Base-by-base conservation (phyloP, 805 yeast genomes). In the Starmerella sp. region DNA sequence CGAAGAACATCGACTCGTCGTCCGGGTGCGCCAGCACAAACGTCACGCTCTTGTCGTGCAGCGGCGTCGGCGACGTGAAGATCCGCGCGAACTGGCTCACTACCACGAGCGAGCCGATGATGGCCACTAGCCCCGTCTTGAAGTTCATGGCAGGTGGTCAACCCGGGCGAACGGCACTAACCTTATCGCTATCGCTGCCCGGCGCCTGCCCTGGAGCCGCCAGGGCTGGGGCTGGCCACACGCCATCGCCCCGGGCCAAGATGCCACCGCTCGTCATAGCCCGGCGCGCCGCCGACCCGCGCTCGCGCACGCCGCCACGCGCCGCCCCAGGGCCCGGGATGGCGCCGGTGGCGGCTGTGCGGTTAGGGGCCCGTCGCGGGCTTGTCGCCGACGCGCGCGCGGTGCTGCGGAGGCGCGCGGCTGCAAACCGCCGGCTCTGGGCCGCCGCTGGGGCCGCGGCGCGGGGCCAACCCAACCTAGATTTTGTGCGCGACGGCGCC, bases 1-100 rank as follows among this genome's bases (percentile, higher is more conserved):
- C 80, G 64, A 93, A 93, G 69, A 93, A 93, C 98, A 93, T 93
- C 51, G 88, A 90, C 69, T 93, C 99, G 68, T 93, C 99, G 69
- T 93, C 99, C 0, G 99, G 99, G 69, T 93, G 99, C 0, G 96
- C 96, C 42, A 89, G 82, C 11, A 91, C 71, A 47, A 83, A 71
- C 32, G 68, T 57, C 35, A 69, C 55, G 22, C 63, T 53, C 51
- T 60, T 57, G 56, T 57, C 57, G 39, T 47, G n/a, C 44, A 66
- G 52, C 42, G 58, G 63, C 41, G 63, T 56, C 10, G 22, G 34
- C 36, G 59, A 54, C 35, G 63, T 54, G 54, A 57, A 57, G 5
- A 60, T 41, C 29, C 56, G 56, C n/a, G 51, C 38, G 36, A 57
- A 54, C 53, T 57, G 55, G 51, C 55, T 52, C 36, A 52, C 48